Base-by-base conservation (phyloP, 345 rosid species). In the Viola odorata region DNA sequence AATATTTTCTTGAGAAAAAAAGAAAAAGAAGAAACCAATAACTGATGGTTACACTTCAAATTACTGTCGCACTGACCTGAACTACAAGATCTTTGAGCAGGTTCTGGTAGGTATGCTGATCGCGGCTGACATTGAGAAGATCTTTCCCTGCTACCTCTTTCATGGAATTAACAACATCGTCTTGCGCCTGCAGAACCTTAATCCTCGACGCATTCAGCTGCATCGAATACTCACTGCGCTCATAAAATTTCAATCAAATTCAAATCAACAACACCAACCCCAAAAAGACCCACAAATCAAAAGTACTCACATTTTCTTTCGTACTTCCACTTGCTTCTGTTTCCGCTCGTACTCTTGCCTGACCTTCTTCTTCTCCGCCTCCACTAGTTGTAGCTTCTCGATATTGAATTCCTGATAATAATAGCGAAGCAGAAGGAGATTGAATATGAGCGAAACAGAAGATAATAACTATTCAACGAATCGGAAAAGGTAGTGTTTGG, bases 311-410 rank as follows among this genome's bases (percentile, higher is more conserved):
- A 89, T 89, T 67, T 81, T 78, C 81, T 80, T 86, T 9, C 78
- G 81, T 53, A 80, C 55, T 63, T 87, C 90, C 8, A 84, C 82
- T 53, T 90, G 92, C 73, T 90, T 90, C 11, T 67, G 77, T 80
- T 87, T 87, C 5, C 89, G 84, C 39, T 84, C 89, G 36, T 76
- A 84, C 23, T 90, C 95, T 66, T 87, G 89, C 53, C 77, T 80
- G 47, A 85, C 75, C 81, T 82, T 90, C 51, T 70, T 81, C 81
- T 70, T 85, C 37, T 85, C 92, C 8, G 73, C 71, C 62, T 90
- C 95, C 0, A 90, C 75, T 13, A 87, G 54, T 66, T 84, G 82
- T 74, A 80, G 54, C 54, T 82, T 85, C 82, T 82, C 82, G 11
- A 85, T 82, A 65, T 85, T 85, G 65, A 80, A 85, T 68, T 85